Percentiles rank a stretch among this genome's conserved stretches.
phyloP scores from a whole-genome alignment of 2,329 filamentous ascomycete genomes.

The Dactylellina parvicollis region DNA sequence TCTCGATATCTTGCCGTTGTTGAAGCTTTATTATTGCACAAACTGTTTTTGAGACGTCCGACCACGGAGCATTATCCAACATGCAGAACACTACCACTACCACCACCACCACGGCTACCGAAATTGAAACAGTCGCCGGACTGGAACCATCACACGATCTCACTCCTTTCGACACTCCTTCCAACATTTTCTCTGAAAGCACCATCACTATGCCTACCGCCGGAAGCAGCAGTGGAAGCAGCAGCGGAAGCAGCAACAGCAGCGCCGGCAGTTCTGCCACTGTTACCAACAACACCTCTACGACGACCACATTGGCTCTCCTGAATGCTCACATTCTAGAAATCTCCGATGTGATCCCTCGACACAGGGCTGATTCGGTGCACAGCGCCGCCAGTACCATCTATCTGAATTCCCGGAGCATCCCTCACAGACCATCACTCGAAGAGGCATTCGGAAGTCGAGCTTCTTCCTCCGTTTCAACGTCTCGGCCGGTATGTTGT shows the following conservation, averaged over 20 bases:
- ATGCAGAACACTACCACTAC: conserved; percentile 16
- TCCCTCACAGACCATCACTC: conserved; percentile 33
- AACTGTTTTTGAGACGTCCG: conserved; percentile 13
- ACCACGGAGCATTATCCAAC: conserved; percentile 29
- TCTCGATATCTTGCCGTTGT: background rate
- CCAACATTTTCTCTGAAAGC: conserved; percentile 4
- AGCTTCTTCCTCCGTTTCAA: conserved; percentile 34
- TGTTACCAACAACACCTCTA: conserved; percentile 9
- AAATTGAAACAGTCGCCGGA: conserved; percentile 14
- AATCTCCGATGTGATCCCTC: conserved; percentile 27
- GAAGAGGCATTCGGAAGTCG: conserved; percentile 42
- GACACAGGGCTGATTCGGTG: conserved; percentile 43
- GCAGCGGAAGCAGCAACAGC: conserved; percentile 22
- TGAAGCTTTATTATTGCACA: background rate
- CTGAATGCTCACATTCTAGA: conserved; percentile 29
- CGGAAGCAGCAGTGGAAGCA: conserved; percentile 19
- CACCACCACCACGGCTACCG: background rate
- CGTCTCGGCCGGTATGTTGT: conserved; percentile 41
- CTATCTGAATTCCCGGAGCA: conserved; percentile 37
- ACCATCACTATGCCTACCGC: conserved; percentile 32
- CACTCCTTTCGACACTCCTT: background rate
- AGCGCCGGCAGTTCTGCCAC: conserved; percentile 11
- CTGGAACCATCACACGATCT: conserved; percentile 1
- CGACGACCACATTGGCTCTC: conserved; percentile 6
- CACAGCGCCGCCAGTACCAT: conserved; percentile 46